phyloP scores from a whole-genome alignment of 2,329 filamentous ascomycete species.

The Monilinia aucupariae region DNA sequence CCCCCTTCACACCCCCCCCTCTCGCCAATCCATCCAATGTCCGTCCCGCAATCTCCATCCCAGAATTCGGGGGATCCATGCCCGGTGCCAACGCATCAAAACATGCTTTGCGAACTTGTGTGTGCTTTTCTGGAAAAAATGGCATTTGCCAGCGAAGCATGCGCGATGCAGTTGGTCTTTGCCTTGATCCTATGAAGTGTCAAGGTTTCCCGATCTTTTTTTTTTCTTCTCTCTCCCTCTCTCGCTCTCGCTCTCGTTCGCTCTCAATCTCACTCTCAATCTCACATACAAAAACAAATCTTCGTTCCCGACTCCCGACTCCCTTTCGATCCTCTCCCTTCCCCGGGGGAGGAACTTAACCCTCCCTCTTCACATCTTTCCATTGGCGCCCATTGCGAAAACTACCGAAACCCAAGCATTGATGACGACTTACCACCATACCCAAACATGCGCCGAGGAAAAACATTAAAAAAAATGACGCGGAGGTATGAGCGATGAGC shows the following conservation, averaged over 20 bases:
- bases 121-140: slow-evolving; percentile 4
- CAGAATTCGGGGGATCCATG: slow-evolving; percentile 4
- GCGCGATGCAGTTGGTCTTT: not conserved
- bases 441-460: not conserved
- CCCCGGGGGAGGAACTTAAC: not conserved
- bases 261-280: not conserved
- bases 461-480: no score
- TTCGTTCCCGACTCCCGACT: no score
- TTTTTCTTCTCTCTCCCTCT: not conserved
- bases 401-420: no score
- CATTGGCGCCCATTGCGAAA: no score
- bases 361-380: no score
- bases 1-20: not conserved
- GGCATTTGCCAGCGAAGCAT: slow-evolving; percentile 12
- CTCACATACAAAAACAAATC: no score
- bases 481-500: no score
- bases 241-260: not conserved
- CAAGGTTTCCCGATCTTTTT: not conserved
- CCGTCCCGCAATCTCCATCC: not conserved
- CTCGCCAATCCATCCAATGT: slow-evolving; percentile 10
- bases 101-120: slow-evolving; percentile 20
- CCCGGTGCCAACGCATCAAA: slow-evolving; percentile 31
- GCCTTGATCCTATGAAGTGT: not conserved
- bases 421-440: no score
- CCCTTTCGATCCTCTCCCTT: not conserved